A percentile compares a stretch with the other conserved stretches of the same genome.
Conservation (phyloP, 106 monocot genomes). For the Acanthochlamys bracteata region DNA sequence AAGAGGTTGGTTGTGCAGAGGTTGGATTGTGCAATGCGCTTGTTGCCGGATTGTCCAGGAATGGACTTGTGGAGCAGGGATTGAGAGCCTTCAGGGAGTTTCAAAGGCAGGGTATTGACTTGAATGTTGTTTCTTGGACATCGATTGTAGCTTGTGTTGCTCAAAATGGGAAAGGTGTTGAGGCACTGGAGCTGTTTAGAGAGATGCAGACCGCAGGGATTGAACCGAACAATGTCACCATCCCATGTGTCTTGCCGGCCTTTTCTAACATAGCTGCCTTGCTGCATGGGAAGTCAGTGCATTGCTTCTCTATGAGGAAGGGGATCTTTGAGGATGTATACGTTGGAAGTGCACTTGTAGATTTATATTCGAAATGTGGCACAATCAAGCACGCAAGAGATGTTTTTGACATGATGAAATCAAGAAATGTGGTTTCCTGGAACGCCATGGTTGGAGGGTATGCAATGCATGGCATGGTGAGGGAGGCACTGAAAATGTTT, state of each 20-base stretch:
- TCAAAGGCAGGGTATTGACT: conserved; percentile 11
- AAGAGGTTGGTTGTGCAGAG: conserved; percentile 20
- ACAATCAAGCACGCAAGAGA: conserved; percentile 40
- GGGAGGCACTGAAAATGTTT: conserved; percentile 41
- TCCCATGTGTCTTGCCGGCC: conserved; percentile 69
- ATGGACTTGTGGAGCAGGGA: conserved; percentile 42
- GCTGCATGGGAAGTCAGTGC: conserved; percentile 57
- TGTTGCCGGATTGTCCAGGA: conserved; percentile 52
- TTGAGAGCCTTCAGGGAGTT: conserved; percentile 41
- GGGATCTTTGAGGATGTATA: conserved; percentile 34
- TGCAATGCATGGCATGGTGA: conserved; percentile 67
- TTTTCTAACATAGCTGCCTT: conserved; percentile 69
- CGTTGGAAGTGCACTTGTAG: conserved; percentile 59
- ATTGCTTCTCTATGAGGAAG: conserved; percentile 50
- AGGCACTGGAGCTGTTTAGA: conserved; percentile 50
- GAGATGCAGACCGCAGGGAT: conserved; percentile 64
- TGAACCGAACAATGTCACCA: conserved; percentile 56
- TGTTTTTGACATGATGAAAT: conserved; percentile 43
- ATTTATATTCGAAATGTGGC: conserved; percentile 86
- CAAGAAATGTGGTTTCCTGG: conserved; percentile 69
- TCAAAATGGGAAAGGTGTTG: conserved; percentile 66
- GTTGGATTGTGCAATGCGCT: conserved; percentile 70
- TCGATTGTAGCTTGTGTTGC: conserved; percentile 64
- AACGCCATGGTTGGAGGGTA: conserved; percentile 74
- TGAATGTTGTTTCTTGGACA: conserved; percentile 86